A percentile compares a stretch with the other conserved stretches of the same genome.
These are phyloP conservation scores for Flaveria trinervia DNA, from an alignment of 129 eudicot genomes.

Conservation along the genomic window DNA sequence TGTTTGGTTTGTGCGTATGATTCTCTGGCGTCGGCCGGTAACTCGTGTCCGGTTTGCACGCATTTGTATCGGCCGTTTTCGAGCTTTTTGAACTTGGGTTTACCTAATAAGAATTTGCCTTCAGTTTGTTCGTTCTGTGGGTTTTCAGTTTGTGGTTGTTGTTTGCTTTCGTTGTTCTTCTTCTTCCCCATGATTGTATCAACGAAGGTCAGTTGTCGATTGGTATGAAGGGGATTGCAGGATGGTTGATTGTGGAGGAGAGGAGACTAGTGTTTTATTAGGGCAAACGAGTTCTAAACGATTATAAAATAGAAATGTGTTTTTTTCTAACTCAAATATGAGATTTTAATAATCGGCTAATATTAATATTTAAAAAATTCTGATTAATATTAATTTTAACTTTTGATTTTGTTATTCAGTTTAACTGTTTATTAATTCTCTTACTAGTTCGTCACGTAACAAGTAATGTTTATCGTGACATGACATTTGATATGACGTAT, in stretches of 20 bases:
- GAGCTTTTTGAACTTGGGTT: conserved; percentile 67
- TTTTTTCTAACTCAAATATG: too few species aligned
- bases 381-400: too few species aligned
- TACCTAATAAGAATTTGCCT: conserved; percentile 64
- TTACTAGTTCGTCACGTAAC: too few species aligned
- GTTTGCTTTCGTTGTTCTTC: conserved; percentile 30
- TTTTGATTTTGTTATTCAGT: too few species aligned
- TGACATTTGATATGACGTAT: too few species aligned
- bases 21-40: conserved; percentile 61
- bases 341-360: too few species aligned
- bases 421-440: too few species aligned
- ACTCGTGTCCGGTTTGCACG: conserved; percentile 89
- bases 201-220: conserved; percentile 16
- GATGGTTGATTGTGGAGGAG: conserved; percentile 13
- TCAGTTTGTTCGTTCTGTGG: conserved; percentile 41
- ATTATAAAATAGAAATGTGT: background rate
- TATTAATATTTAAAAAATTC: too few species aligned
- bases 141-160: conserved; percentile 42
- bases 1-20: conserved; percentile 71
- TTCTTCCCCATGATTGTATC: conserved; percentile 33
- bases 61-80: conserved; percentile 86
- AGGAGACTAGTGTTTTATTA: background rate
- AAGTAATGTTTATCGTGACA: too few species aligned
- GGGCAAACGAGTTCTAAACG: conserved; percentile 26
- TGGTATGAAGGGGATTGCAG: background rate